Base-by-base conservation (phyloP, 2,329 filamentous ascomycete species). In the Nigrograna mackinnonii region DNA sequence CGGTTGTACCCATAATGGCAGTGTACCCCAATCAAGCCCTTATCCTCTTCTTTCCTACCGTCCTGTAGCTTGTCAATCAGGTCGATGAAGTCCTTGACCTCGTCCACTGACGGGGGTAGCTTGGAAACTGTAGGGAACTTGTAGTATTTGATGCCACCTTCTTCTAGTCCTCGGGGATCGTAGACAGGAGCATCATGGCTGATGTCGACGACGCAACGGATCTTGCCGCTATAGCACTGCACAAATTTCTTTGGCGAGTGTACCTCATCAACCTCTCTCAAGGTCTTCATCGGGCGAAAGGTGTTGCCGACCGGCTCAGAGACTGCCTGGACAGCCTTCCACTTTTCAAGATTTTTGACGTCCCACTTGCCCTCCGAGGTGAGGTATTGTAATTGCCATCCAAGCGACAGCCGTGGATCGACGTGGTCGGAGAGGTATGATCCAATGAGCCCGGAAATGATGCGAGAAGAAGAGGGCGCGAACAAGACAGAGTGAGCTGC, bases 1-100 rank as follows among this genome's bases (percentile, higher is more conserved):
- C 91, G 82, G 65, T 97, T 96, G 72, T 95, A 96, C 0, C 92
- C 92, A 57, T 96, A 96, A 61, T 97, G 92, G 59, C 92, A 97
- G 65, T 97, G 92, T 0, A 96, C 89, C 2, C 86, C 91, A 38
- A 96, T 80, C 35, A 85, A 41, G 12, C 52, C 41, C 26, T 58
- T 72, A 43, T 50, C 73, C 16, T 73, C 70, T 70, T 73, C 43
- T 66, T 71, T 47, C 1, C 44, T 41, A 26, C 64, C 53, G 5
- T 39, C 46, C 1, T 67, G 55, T 2, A 77, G 54, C 4, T 58
- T 48, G 52, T 85, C 80, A 16, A 86, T 75, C 2, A 85, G 62
- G 2, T 72, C 70, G 41, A 83, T 78, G 57, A 86, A 87, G 5
- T 76, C 73, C 14, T 74, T 67, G 1, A 83, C 80, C 57, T 86